Evolutionary conservation across 169 alveolate genomes (phyloP).

Genomic region (Cryptosporidium muris): DNA sequence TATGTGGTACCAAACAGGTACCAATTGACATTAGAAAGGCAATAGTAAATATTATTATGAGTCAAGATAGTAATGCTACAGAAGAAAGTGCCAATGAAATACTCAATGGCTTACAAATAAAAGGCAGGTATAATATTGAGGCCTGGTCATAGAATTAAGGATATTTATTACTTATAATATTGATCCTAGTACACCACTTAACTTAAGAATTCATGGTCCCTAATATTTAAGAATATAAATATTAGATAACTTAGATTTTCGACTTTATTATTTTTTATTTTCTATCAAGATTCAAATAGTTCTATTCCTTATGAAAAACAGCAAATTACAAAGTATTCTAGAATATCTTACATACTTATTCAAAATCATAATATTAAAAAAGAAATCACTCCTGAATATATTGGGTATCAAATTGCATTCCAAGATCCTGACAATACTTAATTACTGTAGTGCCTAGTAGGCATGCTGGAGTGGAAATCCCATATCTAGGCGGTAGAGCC

Average conservation of each 20-base stretch:
- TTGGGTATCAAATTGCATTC: constrained; percentile 56
- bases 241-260: too few relatives aligned
- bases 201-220: too few relatives aligned
- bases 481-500: constrained; percentile 49
- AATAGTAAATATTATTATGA: constrained; percentile 38
- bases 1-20: constrained; percentile 73
- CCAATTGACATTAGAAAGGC: constrained; percentile 72
- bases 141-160: constrained; percentile 50
- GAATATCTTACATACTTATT: too few relatives aligned
- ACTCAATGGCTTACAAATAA: constrained; percentile 28
- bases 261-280: too few relatives aligned
- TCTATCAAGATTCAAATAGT: too few relatives aligned
- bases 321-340: too few relatives aligned
- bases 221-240: too few relatives aligned
- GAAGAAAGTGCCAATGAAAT: constrained; percentile 68
- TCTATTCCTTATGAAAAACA: too few relatives aligned
- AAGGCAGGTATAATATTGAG: constrained; percentile 74
- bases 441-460: constrained; percentile 34
- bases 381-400: neutral
- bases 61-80: constrained; percentile 7
- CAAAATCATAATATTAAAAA: too few relatives aligned
- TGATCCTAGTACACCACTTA: too few relatives aligned
- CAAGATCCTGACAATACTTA: constrained; percentile 53
- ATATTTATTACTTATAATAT: neutral
- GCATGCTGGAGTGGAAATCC: constrained; percentile 40